These are phyloP conservation scores for Fraxinus sp. DNA, from an alignment of 305 asterid species.

Conservation along the genomic window DNA sequence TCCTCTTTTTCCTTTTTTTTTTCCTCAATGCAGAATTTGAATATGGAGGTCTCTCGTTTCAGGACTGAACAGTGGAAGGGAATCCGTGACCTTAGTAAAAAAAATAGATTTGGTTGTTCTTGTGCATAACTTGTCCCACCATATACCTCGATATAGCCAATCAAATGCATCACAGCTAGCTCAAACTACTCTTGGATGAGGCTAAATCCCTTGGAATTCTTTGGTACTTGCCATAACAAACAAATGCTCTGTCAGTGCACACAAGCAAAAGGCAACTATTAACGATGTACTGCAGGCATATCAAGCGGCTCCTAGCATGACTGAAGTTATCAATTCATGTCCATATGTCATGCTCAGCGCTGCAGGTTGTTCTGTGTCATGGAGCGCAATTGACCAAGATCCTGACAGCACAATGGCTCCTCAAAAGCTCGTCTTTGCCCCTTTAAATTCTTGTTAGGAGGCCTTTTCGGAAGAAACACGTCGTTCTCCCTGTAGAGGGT, in stretches of 20 bases:
- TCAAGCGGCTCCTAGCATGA: no score
- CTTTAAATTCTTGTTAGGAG: slow-evolving; percentile 55
- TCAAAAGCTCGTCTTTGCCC: slow-evolving; percentile 53
- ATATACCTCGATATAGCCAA: slow-evolving; percentile 65
- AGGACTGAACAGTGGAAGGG: slow-evolving; percentile 96
- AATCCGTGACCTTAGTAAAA: slow-evolving; percentile 75
- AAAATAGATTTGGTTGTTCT: slow-evolving; percentile 56
- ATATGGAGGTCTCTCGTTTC: slow-evolving; percentile 75
- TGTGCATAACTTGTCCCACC: slow-evolving; percentile 93
- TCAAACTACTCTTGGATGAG: slow-evolving; percentile 73
- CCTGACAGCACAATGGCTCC: slow-evolving; percentile 37
- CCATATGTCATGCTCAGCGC: no score
- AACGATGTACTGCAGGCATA: no score
- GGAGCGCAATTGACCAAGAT: slow-evolving; percentile 50
- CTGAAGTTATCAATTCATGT: no score
- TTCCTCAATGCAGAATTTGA: slow-evolving; percentile 58
- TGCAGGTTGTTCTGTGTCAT: slow-evolving; percentile 40
- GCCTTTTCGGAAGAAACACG: slow-evolving; percentile 72
- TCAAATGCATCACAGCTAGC: slow-evolving; percentile 61
- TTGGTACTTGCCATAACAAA: no score
- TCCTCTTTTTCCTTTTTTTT: no score
- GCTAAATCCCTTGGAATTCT: slow-evolving; percentile 44
- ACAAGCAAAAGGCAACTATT: no score
- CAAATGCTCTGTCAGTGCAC: no score
- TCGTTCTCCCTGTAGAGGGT: slow-evolving; percentile 30